Evolutionary conservation across 108 stramenopile species (phyloP).

Genomic region (Cylindrotheca closterium): DNA sequence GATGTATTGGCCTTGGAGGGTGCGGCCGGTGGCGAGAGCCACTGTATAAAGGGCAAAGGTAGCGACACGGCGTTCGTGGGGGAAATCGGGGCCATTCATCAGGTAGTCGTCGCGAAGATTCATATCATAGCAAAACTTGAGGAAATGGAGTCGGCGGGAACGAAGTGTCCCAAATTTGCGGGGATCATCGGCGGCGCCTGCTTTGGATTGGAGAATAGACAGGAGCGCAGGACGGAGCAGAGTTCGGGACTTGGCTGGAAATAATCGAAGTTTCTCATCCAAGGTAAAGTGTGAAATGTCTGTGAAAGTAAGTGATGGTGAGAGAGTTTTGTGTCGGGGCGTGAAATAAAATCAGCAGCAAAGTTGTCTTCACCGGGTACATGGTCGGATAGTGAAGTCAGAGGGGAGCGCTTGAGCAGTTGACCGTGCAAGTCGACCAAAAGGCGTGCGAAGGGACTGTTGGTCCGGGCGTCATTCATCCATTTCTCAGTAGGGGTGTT

Average conservation of each 20-base stretch:
- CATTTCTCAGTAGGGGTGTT: not conserved
- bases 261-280: not conserved
- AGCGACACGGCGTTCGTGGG: not conserved
- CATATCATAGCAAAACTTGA: not conserved
- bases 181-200: not conserved
- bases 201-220: not conserved
- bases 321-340: not conserved
- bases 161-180: not conserved
- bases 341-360: constrained; percentile 5
- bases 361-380: not conserved
- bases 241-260: constrained; percentile 12
- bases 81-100: not conserved
- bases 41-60: constrained; percentile 1
- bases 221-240: constrained; percentile 1
- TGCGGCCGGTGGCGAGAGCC: not conserved
- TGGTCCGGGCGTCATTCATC: not conserved
- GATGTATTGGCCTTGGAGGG: not conserved
- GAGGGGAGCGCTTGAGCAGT: not conserved
- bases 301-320: not conserved
- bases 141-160: constrained; percentile 10
- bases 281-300: not conserved
- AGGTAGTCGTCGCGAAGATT: not conserved
- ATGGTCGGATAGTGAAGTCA: not conserved
- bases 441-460: not conserved
- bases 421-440: not conserved